Conservation (phyloP, 306 rosid species). For the Urtica urens region DNA sequence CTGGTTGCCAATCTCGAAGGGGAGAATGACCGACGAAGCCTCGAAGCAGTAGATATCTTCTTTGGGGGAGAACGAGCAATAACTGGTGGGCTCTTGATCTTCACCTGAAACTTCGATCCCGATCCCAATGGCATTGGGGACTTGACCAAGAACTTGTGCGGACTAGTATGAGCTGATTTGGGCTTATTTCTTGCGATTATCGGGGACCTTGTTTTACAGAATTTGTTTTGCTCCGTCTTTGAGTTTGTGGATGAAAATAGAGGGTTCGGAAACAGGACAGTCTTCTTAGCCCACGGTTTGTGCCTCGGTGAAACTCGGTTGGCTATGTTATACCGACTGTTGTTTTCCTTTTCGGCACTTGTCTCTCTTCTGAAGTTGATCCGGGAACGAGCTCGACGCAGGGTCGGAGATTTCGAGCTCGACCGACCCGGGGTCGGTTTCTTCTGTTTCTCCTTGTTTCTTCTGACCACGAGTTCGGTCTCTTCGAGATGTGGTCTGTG, state of each 20-base stretch:
- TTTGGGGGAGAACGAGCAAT: slow-evolving; percentile 42
- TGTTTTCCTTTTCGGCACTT: slow-evolving; percentile 49
- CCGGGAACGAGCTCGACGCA: slow-evolving; percentile 64
- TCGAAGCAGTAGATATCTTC: slow-evolving; percentile 53
- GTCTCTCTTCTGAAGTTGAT: slow-evolving; percentile 63
- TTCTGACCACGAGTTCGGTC: slow-evolving; percentile 61
- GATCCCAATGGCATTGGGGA: slow-evolving; percentile 46
- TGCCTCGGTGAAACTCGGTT: slow-evolving; percentile 80
- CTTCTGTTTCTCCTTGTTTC: slow-evolving; percentile 79
- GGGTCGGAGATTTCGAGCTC: slow-evolving; percentile 33
- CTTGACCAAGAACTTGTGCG: slow-evolving; percentile 79
- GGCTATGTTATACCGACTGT: slow-evolving; percentile 34
- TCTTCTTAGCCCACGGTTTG: slow-evolving; percentile 72
- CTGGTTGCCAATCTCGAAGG: slow-evolving; percentile 68
- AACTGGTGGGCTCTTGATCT: slow-evolving; percentile 44
- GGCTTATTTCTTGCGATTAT: slow-evolving; percentile 42
- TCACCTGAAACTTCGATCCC: slow-evolving; percentile 47
- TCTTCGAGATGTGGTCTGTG: slow-evolving; percentile 36
- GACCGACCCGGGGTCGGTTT: slow-evolving; percentile 14
- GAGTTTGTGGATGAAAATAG: slow-evolving; percentile 44
- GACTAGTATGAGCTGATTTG: slow-evolving; percentile 20
- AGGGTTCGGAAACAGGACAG: slow-evolving; percentile 93
- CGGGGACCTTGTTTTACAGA: slow-evolving; percentile 69
- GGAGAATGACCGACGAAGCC: slow-evolving; percentile 55
- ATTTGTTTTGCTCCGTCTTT: slow-evolving; percentile 37